These are phyloP conservation scores for Leccinellum luteum DNA, from an alignment of 768 basidiomycete genomes.

Conservation along the genomic window DNA sequence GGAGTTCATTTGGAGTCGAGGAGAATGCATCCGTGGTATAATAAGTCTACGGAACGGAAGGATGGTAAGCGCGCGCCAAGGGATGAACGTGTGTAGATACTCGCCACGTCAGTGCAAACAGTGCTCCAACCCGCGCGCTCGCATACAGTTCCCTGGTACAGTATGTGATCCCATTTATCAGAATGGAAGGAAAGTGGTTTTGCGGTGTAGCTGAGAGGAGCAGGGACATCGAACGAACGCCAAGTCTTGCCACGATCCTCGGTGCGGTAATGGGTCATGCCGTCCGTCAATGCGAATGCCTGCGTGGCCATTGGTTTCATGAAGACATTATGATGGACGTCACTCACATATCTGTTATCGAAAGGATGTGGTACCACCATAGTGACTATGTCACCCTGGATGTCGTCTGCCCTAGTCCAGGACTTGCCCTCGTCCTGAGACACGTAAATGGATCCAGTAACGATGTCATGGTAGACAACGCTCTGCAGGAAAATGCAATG, in stretches of 20 bases:
- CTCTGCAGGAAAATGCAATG: slow-evolving; percentile 34
- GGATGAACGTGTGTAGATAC: not conserved
- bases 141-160: slow-evolving; percentile 78
- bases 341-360: slow-evolving; percentile 67
- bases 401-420: slow-evolving; percentile 50
- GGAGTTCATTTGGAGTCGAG: slow-evolving; percentile 53
- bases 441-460: slow-evolving; percentile 66
- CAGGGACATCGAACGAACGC: slow-evolving; percentile 75
- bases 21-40: slow-evolving; percentile 86
- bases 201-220: slow-evolving; percentile 40
- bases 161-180: slow-evolving; percentile 69
- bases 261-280: slow-evolving; percentile 82
- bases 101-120: slow-evolving; percentile 71
- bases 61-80: slow-evolving; percentile 6
- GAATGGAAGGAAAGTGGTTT: slow-evolving; percentile 87
- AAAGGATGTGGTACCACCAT: slow-evolving; percentile 88
- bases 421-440: slow-evolving; percentile 86
- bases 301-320: slow-evolving; percentile 29
- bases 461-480: slow-evolving; percentile 80
- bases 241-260: slow-evolving; percentile 86
- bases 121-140: slow-evolving; percentile 49
- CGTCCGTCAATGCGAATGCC: slow-evolving; percentile 84
- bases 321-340: not conserved
- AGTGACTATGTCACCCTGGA: slow-evolving; percentile 54
- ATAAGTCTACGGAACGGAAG: slow-evolving; percentile 61